Evolutionary conservation across 352 stramenopile species (phyloP).

Genomic region (Phytophthora foliorum): DNA sequence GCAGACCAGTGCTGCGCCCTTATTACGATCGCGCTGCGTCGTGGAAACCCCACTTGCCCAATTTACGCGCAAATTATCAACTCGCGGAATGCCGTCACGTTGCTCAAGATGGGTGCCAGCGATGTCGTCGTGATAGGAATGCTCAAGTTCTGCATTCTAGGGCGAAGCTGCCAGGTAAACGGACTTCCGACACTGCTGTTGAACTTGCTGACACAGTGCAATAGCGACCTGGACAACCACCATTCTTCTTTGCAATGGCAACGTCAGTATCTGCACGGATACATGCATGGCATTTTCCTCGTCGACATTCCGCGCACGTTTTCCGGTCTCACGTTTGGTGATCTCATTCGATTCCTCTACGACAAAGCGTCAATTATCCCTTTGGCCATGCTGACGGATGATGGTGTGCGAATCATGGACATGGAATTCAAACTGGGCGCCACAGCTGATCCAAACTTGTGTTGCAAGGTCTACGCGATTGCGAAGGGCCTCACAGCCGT

Average conservation of each 20-base stretch:
- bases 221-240: conserved; percentile 62
- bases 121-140: conserved; percentile 77
- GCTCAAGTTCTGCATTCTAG: conserved; percentile 81
- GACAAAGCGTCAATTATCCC: conserved; percentile 76
- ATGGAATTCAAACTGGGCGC: conserved; percentile 84
- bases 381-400: conserved; percentile 72
- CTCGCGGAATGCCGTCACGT: conserved; percentile 64
- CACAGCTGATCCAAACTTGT: conserved; percentile 78
- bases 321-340: conserved; percentile 80
- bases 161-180: conserved; percentile 69
- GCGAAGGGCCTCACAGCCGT: conserved; percentile 65
- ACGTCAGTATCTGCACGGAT: conserved; percentile 72
- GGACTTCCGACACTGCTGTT: conserved; percentile 75
- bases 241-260: conserved; percentile 72
- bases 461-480: conserved; percentile 85
- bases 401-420: conserved; percentile 74
- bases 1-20: conserved; percentile 77
- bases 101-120: conserved; percentile 80
- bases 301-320: conserved; percentile 85
- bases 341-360: conserved; percentile 84
- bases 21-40: conserved; percentile 79
- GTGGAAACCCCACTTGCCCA: conserved; percentile 72
- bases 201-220: conserved; percentile 69
- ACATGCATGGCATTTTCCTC: conserved; percentile 78
- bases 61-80: conserved; percentile 88